phyloP scores from a whole-genome alignment of 495 filamentous ascomycete genomes.

The Neurospora africana region DNA sequence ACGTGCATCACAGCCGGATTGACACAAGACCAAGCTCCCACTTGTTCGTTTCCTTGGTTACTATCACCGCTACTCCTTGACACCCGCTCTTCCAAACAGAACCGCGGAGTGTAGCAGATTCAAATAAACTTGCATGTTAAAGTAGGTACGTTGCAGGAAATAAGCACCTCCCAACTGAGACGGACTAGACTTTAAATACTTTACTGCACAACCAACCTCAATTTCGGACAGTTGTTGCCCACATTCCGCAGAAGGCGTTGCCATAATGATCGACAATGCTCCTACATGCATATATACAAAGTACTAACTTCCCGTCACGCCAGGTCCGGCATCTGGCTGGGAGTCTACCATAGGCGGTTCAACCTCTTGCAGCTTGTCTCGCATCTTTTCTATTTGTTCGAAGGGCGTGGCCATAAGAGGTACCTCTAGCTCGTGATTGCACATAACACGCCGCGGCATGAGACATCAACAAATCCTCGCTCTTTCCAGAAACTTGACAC shows the following conservation, averaged over 20 bases:
- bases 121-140: neutral
- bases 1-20: neutral
- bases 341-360: neutral
- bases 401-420: neutral
- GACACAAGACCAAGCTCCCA: too few species aligned
- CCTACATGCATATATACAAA: neutral
- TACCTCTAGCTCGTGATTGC: neutral
- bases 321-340: neutral
- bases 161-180: neutral
- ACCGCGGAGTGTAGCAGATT: neutral
- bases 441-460: neutral
- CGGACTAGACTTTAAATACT: neutral
- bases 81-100: neutral
- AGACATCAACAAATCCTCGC: neutral
- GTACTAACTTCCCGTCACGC: neutral
- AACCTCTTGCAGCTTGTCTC: neutral
- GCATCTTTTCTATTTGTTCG: neutral
- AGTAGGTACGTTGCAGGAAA: neutral
- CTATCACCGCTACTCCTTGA: neutral
- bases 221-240: too few species aligned
- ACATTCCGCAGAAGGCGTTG: neutral
- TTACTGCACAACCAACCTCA: too few species aligned
- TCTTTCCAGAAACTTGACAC: neutral
- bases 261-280: neutral
- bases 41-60: neutral